Evolutionary conservation across 2,329 filamentous ascomycete genomes (phyloP).

Genomic region (Claviceps humidiphila): DNA sequence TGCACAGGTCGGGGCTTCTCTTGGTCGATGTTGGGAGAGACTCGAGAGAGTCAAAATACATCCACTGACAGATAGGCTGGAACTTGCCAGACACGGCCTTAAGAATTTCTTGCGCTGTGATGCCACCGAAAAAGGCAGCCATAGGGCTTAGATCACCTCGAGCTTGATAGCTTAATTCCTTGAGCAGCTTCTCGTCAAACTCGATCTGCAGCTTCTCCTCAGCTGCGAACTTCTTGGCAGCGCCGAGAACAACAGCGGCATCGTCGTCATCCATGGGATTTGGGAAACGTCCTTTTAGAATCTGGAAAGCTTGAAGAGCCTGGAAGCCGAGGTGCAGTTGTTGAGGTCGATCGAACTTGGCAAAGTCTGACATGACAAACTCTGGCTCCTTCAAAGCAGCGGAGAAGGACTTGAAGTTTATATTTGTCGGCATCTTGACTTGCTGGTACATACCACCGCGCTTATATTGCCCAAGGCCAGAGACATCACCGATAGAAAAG

Average conservation of each 20-base stretch:
- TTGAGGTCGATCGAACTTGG: conserved; percentile 89
- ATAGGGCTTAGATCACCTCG: conserved; percentile 82
- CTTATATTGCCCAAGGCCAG: conserved; percentile 73
- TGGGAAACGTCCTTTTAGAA: conserved; percentile 62
- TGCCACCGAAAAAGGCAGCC: conserved; percentile 88
- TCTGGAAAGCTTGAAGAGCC: conserved; percentile 75
- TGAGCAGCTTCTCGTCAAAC: conserved; percentile 81
- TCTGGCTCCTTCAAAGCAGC: conserved; percentile 75
- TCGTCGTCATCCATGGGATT: conserved; percentile 75
- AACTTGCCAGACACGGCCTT: conserved; percentile 98
- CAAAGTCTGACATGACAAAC: conserved; percentile 84
- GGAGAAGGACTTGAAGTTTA: conserved; percentile 76
- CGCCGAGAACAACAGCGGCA: conserved; percentile 61
- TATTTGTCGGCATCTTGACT: conserved; percentile 94
- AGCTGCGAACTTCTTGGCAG: conserved; percentile 60
- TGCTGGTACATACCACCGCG: conserved; percentile 84
- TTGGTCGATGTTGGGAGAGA: conserved; percentile 65
- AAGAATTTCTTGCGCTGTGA: conserved; percentile 85
- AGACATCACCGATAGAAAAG: conserved; percentile 92
- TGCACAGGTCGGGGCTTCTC: conserved; percentile 78
- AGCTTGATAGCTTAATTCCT: conserved; percentile 89
- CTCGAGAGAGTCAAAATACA: conserved; percentile 98
- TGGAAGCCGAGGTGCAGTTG: conserved; percentile 90
- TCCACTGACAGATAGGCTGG: conserved; percentile 84
- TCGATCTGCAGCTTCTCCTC: conserved; percentile 56